Conservation (phyloP, 2,329 filamentous ascomycete species). For the Aureobasidium sp. region DNA sequence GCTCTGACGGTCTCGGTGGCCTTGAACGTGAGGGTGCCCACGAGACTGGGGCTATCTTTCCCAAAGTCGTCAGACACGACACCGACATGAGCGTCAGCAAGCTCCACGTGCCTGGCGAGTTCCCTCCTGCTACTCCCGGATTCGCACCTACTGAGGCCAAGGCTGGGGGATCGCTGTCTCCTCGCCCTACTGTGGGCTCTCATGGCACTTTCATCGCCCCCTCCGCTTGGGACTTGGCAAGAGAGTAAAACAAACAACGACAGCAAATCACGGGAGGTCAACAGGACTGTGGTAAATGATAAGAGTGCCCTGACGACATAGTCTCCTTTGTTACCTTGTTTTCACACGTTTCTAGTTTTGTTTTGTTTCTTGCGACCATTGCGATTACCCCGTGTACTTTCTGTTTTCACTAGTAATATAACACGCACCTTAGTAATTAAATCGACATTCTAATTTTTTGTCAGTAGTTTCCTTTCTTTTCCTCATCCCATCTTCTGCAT, state of each 20-base stretch:
- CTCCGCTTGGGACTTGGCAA: constrained; percentile 7
- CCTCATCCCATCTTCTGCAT: too few species aligned
- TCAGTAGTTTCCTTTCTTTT: too few species aligned
- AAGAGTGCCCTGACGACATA: background rate
- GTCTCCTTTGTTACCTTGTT: background rate
- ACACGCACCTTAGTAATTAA: background rate
- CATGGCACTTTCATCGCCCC: background rate
- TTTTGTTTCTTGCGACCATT: background rate
- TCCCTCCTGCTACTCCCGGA: constrained; percentile 17
- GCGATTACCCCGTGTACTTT: constrained; percentile 8
- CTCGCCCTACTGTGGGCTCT: background rate
- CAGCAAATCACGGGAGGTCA: background rate
- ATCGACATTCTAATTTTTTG: background rate
- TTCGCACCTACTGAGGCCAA: background rate
- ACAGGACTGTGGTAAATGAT: background rate
- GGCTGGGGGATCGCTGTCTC: background rate
- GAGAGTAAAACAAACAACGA: background rate
- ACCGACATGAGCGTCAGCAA: constrained; percentile 52
- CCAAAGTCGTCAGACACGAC: constrained; percentile 41
- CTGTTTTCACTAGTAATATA: background rate
- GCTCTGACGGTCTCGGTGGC: constrained; percentile 22
- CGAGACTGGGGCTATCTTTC: constrained; percentile 39
- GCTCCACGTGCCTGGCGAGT: constrained; percentile 64
- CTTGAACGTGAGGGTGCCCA: constrained; percentile 29
- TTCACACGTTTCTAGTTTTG: background rate